Conservation (phyloP, 345 rosid genomes). For the Melaleuca quinquenervia region DNA sequence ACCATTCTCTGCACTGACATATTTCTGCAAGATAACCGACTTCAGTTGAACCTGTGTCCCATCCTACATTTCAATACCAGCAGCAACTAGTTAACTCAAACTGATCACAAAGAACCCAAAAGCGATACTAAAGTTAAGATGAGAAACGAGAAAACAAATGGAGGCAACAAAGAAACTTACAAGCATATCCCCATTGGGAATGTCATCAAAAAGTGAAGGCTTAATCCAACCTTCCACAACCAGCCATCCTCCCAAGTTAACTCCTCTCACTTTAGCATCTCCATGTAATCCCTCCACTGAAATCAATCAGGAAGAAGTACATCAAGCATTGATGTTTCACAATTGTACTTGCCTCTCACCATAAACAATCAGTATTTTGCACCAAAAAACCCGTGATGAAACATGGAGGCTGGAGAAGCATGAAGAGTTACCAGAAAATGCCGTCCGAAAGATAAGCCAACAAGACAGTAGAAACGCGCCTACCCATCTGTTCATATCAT, state of each 20-base stretch:
- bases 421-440: slow-evolving; percentile 25
- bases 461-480: slow-evolving; percentile 31
- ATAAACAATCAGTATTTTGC: neutral
- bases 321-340: neutral
- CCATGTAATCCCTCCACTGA: slow-evolving; percentile 49
- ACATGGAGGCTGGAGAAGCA: neutral
- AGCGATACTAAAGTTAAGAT: neutral
- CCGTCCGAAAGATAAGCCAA: slow-evolving; percentile 24
- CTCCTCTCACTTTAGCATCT: slow-evolving; percentile 57
- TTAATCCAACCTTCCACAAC: slow-evolving; percentile 83
- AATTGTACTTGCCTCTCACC: neutral
- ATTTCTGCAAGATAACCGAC: slow-evolving; percentile 47
- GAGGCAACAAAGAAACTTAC: slow-evolving; percentile 22
- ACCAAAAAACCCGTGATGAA: neutral
- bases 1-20: slow-evolving; percentile 52
- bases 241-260: slow-evolving; percentile 75
- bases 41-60: slow-evolving; percentile 61
- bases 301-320: neutral
- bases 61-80: slow-evolving; percentile 29
- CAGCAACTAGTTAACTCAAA: neutral
- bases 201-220: slow-evolving; percentile 61
- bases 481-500: slow-evolving; percentile 37
- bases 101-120: neutral
- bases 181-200: slow-evolving; percentile 70
- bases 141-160: neutral